phyloP scores from a whole-genome alignment of 2,329 filamentous ascomycete species.

The Trichothecium roseum region DNA sequence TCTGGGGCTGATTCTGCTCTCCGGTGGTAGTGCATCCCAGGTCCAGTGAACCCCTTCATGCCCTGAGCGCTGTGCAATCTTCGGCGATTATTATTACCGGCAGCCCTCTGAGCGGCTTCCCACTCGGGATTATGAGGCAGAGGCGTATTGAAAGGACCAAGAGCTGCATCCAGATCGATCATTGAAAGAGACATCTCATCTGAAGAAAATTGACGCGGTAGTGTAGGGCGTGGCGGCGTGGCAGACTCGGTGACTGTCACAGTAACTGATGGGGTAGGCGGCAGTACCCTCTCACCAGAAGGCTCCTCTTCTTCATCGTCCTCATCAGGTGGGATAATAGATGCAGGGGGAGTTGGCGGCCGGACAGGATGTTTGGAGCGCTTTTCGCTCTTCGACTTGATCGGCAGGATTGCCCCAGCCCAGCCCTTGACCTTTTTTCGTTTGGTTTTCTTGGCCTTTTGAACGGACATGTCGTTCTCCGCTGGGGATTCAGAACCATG shows the following conservation, averaged over 20 bases:
- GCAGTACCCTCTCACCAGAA: constrained; percentile 8
- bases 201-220: constrained; percentile 28
- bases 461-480: constrained; percentile 13
- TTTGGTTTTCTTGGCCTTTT: constrained; percentile 22
- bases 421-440: constrained; percentile 67
- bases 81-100: constrained; percentile 44
- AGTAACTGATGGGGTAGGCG: constrained; percentile 25
- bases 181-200: constrained; percentile 66
- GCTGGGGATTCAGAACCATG: constrained; percentile 19
- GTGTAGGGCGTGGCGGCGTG: constrained; percentile 13
- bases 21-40: constrained; percentile 66
- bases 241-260: constrained; percentile 26
- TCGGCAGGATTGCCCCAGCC: constrained; percentile 56
- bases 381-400: constrained; percentile 35
- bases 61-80: constrained; percentile 68
- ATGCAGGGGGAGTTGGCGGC: constrained; percentile 36
- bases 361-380: constrained; percentile 28
- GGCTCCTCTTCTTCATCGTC: constrained; percentile 18
- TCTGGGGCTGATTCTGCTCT: constrained; percentile 74
- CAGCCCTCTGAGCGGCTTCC: constrained; percentile 53
- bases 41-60: constrained; percentile 57
- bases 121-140: constrained; percentile 52
- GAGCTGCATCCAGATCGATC: constrained; percentile 87
- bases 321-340: constrained; percentile 16
- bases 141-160: constrained; percentile 85